Evolutionary conservation across 225 moss, liverwort and hornwort genomes (phyloP).

Genomic region (Bryum argenteum): DNA sequence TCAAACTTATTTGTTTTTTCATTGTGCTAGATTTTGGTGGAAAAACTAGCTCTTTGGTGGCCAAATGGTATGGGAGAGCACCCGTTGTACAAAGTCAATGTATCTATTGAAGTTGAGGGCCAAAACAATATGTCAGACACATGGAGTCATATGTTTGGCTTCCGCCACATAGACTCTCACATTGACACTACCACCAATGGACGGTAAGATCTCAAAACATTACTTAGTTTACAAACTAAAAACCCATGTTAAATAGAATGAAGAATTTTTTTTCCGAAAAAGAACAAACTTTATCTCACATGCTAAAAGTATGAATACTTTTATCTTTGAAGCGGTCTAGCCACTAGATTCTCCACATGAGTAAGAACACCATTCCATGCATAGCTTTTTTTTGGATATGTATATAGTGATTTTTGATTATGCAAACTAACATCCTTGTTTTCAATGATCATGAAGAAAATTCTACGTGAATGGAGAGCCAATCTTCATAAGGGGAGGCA

Average conservation of each 20-base stretch:
- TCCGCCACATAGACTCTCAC: constrained; percentile 67
- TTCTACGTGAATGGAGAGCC: constrained; percentile 85
- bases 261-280: too few species aligned
- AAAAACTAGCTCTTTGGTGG: constrained; percentile 79
- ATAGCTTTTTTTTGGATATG: background rate
- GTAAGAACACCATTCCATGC: too few species aligned
- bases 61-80: constrained; percentile 93
- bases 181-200: constrained; percentile 60
- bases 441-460: constrained; percentile 27
- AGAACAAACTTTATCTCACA: too few species aligned
- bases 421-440: background rate
- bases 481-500: constrained; percentile 78
- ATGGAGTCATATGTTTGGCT: constrained; percentile 80
- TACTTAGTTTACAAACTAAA: background rate
- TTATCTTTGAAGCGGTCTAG: too few species aligned
- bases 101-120: constrained; percentile 43
- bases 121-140: constrained; percentile 45
- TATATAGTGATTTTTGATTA: too few species aligned
- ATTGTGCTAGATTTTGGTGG: constrained; percentile 37
- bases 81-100: constrained; percentile 70
- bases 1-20: background rate
- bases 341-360: too few species aligned
- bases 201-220: constrained; percentile 25
- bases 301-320: too few species aligned
- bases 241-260: too few species aligned